Percentiles rank a stretch among this genome's conserved stretches.
Evolutionary conservation across 2,329 filamentous ascomycete genomes (phyloP).

Genomic region (Fusarium hostae): DNA sequence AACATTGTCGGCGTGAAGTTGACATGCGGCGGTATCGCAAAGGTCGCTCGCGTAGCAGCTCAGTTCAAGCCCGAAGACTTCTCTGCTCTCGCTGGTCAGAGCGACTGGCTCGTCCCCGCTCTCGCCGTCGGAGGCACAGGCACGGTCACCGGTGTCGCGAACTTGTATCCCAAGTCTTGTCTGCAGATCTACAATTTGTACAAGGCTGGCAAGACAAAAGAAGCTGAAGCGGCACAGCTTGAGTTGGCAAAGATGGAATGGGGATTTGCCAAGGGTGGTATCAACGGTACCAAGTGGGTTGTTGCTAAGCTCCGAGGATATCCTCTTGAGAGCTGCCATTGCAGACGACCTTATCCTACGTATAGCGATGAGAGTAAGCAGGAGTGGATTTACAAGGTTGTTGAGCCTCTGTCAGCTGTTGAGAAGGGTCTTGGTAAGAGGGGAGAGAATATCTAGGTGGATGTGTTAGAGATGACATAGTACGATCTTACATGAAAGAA

Average conservation of each 20-base stretch:
- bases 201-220: conserved; percentile 56
- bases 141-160: conserved; percentile 71
- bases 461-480: background rate
- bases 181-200: conserved; percentile 62
- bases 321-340: conserved; percentile 61
- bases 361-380: conserved; percentile 53
- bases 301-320: conserved; percentile 66
- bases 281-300: conserved; percentile 71
- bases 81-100: conserved; percentile 75
- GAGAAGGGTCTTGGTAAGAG: conserved; percentile 42
- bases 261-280: conserved; percentile 67
- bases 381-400: conserved; percentile 47
- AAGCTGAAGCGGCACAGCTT: conserved; percentile 61
- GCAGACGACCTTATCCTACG: conserved; percentile 64
- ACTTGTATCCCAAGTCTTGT: conserved; percentile 69
- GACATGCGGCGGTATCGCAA: conserved; percentile 79
- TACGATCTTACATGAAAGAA: background rate
- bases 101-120: conserved; percentile 75
- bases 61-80: conserved; percentile 66
- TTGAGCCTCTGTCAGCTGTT: conserved; percentile 37
- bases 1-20: conserved; percentile 79
- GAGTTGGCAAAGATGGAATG: conserved; percentile 64
- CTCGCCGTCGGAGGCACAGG: conserved; percentile 68
- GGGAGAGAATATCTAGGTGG: conserved; percentile 11
- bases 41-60: conserved; percentile 70